Percentiles rank a stretch among this genome's conserved stretches.
Conservation (phyloP, 2,329 filamentous ascomycete species). For the Graphilbum sp. region DNA sequence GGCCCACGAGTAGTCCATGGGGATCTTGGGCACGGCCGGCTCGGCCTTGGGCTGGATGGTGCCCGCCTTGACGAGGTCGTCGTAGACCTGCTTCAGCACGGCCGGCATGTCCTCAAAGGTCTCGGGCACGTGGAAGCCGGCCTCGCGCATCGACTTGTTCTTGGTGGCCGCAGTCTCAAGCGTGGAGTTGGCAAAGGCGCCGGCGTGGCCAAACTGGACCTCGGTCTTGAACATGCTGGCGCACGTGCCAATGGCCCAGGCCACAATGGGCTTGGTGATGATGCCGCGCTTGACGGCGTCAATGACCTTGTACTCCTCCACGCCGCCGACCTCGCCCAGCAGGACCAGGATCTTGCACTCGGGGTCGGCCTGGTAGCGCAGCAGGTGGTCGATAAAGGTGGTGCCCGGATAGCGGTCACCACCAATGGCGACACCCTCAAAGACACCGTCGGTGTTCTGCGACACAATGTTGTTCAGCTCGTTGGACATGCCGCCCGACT, state of each 20-base stretch:
- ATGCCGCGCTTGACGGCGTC: constrained; percentile 87
- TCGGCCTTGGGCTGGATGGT: constrained; percentile 75
- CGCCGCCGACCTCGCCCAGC: constrained; percentile 96
- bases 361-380: constrained; percentile 90
- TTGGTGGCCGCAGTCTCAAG: constrained; percentile 93
- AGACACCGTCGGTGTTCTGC: constrained; percentile 91
- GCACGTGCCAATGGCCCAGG: constrained; percentile 98
- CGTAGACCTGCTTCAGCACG: constrained; percentile 65
- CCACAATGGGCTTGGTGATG: constrained; percentile 97
- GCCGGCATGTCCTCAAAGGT: constrained; percentile 92
- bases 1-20: constrained; percentile 98
- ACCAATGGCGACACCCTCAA: constrained; percentile 98
- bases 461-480: constrained; percentile 99
- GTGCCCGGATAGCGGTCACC: constrained; percentile 98
- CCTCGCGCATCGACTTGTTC: constrained; percentile 94
- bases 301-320: constrained; percentile 99
- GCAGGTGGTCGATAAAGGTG: constrained; percentile 96
- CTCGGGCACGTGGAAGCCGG: constrained; percentile 83
- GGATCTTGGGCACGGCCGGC: constrained; percentile 94
- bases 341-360: constrained; percentile 95
- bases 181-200: constrained; percentile 97
- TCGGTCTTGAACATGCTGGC: constrained; percentile 99
- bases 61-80: constrained; percentile 71
- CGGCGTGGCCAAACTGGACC: constrained; percentile 97
- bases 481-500: constrained; percentile 99